phyloP scores from a whole-genome alignment of 257 asterid genomes.

The Solanum lycopersicoides region DNA sequence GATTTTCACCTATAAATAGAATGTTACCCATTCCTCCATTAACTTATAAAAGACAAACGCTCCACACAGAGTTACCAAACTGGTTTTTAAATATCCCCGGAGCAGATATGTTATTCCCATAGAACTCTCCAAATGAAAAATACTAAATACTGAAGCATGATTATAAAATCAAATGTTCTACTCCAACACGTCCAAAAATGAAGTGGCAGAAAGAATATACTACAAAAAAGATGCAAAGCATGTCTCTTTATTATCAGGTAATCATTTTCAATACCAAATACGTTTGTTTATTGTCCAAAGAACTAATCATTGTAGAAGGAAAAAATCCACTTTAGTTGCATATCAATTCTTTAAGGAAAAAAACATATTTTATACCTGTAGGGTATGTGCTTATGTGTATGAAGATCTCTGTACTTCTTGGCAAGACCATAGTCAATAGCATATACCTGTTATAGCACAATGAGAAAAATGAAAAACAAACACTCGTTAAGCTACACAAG shows the following conservation, averaged over 20 bases:
- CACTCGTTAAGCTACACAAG: not conserved
- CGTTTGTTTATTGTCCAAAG: not conserved
- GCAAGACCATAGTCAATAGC: not conserved
- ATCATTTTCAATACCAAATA: not conserved
- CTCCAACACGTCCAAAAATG: not conserved
- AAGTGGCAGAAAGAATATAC: not conserved
- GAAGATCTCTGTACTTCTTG: not conserved
- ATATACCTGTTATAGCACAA: not conserved
- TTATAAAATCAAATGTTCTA: not conserved
- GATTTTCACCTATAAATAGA: not conserved
- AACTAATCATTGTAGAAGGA: not conserved
- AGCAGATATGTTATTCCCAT: not conserved
- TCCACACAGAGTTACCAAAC: not conserved
- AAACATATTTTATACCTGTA: not conserved
- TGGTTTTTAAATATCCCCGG: not conserved
- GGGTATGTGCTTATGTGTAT: not conserved
- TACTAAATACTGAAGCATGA: not conserved
- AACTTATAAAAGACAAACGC: not conserved
- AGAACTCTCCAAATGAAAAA: not conserved
- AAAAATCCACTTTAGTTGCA: not conserved
- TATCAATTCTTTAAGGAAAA: not conserved
- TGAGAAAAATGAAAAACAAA: not conserved
- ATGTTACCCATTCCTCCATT: not conserved
- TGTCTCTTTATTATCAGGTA: not conserved
- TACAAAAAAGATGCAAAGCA: not conserved